Conservation (phyloP, 1,284 basidiomycete genomes). For the Ustilago sp. region DNA sequence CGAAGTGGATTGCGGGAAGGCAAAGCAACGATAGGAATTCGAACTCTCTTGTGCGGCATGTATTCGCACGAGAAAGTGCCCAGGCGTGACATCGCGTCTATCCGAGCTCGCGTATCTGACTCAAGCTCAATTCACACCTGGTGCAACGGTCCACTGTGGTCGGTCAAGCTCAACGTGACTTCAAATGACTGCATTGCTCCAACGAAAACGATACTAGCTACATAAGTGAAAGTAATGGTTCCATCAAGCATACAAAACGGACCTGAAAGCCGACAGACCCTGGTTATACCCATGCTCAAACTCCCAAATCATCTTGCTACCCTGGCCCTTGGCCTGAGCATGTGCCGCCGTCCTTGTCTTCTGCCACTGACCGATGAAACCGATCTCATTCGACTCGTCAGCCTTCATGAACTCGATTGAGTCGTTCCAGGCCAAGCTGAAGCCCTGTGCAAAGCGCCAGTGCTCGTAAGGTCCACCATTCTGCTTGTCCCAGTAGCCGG, state of each 20-base stretch:
- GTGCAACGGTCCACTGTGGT: background rate
- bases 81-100: slow-evolving; percentile 12
- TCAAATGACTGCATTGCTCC: background rate
- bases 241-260: slow-evolving; percentile 31
- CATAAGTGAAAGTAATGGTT: background rate
- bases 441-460: slow-evolving; percentile 78
- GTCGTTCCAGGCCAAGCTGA: slow-evolving; percentile 79
- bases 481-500: slow-evolving; percentile 40
- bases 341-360: slow-evolving; percentile 73
- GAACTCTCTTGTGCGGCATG: too few species aligned
- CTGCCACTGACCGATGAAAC: slow-evolving; percentile 76
- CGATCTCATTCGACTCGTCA: slow-evolving; percentile 73
- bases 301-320: slow-evolving; percentile 68
- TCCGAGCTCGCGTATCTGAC: slow-evolving; percentile 1
- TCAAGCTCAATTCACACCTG: background rate
- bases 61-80: too few species aligned
- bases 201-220: background rate
- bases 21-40: too few species aligned
- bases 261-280: slow-evolving; percentile 69
- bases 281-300: slow-evolving; percentile 75
- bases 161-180: background rate
- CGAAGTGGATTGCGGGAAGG: too few species aligned
- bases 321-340: slow-evolving; percentile 70
- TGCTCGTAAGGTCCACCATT: slow-evolving; percentile 75
- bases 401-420: slow-evolving; percentile 74